Base-by-base conservation (phyloP, 805 yeast species). In the Myxozyma monticola region DNA sequence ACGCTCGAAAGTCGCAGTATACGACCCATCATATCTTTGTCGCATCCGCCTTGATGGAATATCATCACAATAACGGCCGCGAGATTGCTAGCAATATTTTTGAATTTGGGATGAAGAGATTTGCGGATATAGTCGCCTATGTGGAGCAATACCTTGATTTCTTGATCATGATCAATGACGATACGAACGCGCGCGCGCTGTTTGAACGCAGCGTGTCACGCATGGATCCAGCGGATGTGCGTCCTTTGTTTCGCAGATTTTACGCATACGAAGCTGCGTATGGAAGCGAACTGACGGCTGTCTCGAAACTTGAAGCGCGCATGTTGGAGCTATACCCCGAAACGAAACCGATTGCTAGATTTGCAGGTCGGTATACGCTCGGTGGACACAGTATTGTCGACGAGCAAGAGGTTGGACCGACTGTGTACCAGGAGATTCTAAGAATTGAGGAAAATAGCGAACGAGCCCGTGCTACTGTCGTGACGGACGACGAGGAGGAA, bases 31-130 rank as follows among this genome's bases (percentile, higher is more conserved):
- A 88, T 60, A 77, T 91, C 18, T 91, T 78, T 67, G 82, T 83
- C 18, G 91, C 87, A 51, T 84, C 85, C 62, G 96, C 97, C 0
- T 72, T 80, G 64, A 74, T 89, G 72, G 99, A 91, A 64, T 82
- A 78, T 60, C 73, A 73, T 57, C 80, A 79, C 59, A 75, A 83
- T 51, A 83, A 79, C 52, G 62, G 63, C 36, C 44, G 52, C 12
- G 85, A 83, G 54, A 80, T 86, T 38, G 90, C 96, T 0, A 71
- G 77, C 44, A 83, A 83, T 63, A 81, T 90, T 17, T 84, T 88
- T 65, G 95, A 86, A 55, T 67, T 87, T 37, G 97, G 95, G 6
- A 71, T 87, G 71, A 86, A 81, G 63, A 63, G 70, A 38, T 79
- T 72, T 52, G 69, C 75, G 12, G 77, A 68, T 14, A 72, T 81